Conservation (phyloP, 257 asterid species). For the Agastache rugosa region DNA sequence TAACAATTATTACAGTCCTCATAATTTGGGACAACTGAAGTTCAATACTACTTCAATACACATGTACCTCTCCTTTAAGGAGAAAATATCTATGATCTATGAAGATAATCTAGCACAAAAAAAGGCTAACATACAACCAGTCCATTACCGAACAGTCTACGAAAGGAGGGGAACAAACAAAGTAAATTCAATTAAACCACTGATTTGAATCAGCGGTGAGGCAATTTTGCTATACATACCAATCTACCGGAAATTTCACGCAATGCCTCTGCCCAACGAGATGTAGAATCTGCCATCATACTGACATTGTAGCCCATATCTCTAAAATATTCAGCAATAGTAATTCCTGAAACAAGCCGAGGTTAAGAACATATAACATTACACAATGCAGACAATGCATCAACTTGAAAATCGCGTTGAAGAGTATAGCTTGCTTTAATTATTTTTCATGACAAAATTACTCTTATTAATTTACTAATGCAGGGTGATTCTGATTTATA, state of each 20-base stretch:
- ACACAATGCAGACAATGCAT: constrained; percentile 18
- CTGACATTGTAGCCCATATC: constrained; percentile 99
- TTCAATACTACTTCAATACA: constrained; percentile 11
- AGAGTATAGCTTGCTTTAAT: neutral
- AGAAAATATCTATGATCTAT: constrained; percentile 21
- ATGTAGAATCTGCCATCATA: constrained; percentile 99
- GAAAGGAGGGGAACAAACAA: neutral
- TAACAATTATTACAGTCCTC: constrained; percentile 15
- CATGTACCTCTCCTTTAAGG: constrained; percentile 1
- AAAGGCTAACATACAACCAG: constrained; percentile 12
- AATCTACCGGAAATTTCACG: constrained; percentile 99
- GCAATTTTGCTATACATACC: constrained; percentile 56
- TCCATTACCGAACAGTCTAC: neutral
- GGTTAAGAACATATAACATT: constrained; percentile 21
- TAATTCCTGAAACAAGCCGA: constrained; percentile 73
- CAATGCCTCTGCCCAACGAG: constrained; percentile 99
- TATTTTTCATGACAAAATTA: neutral
- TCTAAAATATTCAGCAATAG: constrained; percentile 97
- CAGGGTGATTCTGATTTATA: neutral
- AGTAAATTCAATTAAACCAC: constrained; percentile 14
- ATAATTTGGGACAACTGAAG: neutral
- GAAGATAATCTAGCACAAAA: constrained; percentile 18
- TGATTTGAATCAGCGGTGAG: constrained; percentile 26
- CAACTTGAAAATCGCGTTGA: neutral
- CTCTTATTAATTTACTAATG: neutral